These are phyloP conservation scores for Camellia oleifera DNA, from an alignment of 179 eudicot species.

Conservation along the genomic window DNA sequence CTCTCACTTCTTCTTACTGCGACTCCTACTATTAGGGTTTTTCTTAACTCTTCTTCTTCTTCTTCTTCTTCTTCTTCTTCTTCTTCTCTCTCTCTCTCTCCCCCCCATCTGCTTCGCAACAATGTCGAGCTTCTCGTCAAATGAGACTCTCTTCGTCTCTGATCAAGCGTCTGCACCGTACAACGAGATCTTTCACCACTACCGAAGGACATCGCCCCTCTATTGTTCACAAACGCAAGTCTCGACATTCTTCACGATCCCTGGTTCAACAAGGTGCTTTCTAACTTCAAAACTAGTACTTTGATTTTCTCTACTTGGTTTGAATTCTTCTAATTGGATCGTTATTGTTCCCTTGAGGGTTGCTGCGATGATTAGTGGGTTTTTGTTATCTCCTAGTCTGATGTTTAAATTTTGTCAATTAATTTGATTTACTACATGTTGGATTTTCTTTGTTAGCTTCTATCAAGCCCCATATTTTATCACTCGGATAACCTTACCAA, in stretches of 20 bases:
- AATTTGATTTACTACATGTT: neutral
- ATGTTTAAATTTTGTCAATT: neutral
- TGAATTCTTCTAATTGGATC: neutral
- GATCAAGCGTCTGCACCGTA: slow-evolving; percentile 43
- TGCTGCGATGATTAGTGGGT: neutral
- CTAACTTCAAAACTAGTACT: too few species aligned
- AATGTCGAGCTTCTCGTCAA: slow-evolving; percentile 51
- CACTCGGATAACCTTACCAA: too few species aligned
- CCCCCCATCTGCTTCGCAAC: neutral
- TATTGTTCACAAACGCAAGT: slow-evolving; percentile 78
- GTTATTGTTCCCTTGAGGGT: neutral
- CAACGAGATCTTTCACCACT: slow-evolving; percentile 63
- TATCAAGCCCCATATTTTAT: too few species aligned
- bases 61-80: too few species aligned
- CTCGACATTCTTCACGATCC: slow-evolving; percentile 97
- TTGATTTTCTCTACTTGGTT: neutral
- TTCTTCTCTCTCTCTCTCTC: too few species aligned
- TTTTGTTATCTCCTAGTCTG: neutral
- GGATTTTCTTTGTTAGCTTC: neutral
- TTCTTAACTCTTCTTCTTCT: too few species aligned
- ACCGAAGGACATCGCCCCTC: slow-evolving; percentile 89
- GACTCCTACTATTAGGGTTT: too few species aligned
- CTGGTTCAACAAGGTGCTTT: slow-evolving; percentile 88
- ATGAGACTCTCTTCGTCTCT: slow-evolving; percentile 51
- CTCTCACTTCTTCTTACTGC: too few species aligned